Percentiles rank a stretch among this genome's conserved stretches.
Evolutionary conservation across 2,329 filamentous ascomycete genomes (phyloP).

Genomic region (Penicillium sp.): DNA sequence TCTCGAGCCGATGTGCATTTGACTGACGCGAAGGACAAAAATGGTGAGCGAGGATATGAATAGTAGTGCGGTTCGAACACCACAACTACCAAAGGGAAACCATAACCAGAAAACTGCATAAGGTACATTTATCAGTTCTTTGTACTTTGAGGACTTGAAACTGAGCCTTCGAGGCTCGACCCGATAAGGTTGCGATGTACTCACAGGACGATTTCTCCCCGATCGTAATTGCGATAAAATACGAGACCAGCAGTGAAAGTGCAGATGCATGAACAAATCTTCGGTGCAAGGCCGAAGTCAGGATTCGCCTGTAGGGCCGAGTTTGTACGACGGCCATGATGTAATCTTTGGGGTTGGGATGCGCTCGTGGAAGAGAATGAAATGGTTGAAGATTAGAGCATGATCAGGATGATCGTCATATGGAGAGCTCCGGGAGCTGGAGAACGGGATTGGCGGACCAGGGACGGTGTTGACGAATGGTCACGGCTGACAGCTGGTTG

Average conservation of each 20-base stretch:
- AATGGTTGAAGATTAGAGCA: constrained; percentile 21
- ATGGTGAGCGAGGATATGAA: constrained; percentile 74
- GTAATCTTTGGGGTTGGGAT: constrained; percentile 24
- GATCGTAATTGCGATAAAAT: constrained; percentile 67
- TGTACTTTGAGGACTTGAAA: not conserved
- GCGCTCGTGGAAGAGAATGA: constrained; percentile 24
- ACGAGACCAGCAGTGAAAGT: constrained; percentile 68
- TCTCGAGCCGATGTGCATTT: constrained; percentile 72
- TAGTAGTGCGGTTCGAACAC: constrained; percentile 70
- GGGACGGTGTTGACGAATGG: constrained; percentile 4
- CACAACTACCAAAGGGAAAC: constrained; percentile 76
- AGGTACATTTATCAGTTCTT: not conserved
- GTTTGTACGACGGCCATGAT: constrained; percentile 40
- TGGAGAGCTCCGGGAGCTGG: constrained; percentile 10
- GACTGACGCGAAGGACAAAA: constrained; percentile 80
- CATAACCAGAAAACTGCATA: constrained; percentile 75
- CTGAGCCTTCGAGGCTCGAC: not conserved
- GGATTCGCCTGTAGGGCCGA: constrained; percentile 75
- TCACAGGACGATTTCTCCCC: constrained; percentile 67
- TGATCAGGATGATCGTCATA: constrained; percentile 19
- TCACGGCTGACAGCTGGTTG: constrained; percentile 6
- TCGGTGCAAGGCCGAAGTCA: constrained; percentile 83
- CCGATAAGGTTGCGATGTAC: constrained; percentile 31
- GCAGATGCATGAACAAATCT: constrained; percentile 77
- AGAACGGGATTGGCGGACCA: not conserved